Percentiles rank a stretch among this genome's conserved stretches.
phyloP scores from a whole-genome alignment of 2,329 filamentous ascomycete species.

The Cladophialophora psammophila region DNA sequence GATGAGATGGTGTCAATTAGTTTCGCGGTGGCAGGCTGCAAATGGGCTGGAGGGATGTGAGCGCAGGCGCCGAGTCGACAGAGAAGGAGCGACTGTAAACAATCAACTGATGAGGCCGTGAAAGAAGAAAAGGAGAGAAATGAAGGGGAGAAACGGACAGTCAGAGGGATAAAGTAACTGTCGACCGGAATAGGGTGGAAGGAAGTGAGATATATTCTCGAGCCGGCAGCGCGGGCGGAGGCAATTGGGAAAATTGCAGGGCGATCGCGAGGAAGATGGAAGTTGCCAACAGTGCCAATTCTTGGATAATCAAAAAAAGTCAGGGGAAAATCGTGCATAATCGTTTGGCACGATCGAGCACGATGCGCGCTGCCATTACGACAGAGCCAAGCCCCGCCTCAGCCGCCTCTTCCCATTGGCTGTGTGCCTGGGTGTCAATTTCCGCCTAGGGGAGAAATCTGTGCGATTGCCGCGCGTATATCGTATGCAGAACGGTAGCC shows the following conservation, averaged over 20 bases:
- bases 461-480: constrained; percentile 37
- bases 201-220: constrained; percentile 21
- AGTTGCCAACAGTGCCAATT: neutral
- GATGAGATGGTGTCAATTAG: neutral
- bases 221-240: constrained; percentile 10
- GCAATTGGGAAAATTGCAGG: constrained; percentile 14
- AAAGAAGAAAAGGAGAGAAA: constrained; percentile 12
- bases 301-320: constrained; percentile 2
- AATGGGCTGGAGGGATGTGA: constrained; percentile 26
- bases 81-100: constrained; percentile 42
- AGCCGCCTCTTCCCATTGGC: constrained; percentile 34
- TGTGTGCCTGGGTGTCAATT: constrained; percentile 30
- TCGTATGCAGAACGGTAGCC: constrained; percentile 37
- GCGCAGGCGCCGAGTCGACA: constrained; percentile 34
- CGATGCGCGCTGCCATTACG: constrained; percentile 13
- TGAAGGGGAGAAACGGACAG: constrained; percentile 11
- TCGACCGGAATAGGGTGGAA: constrained; percentile 10
- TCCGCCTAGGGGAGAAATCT: constrained; percentile 27
- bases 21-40: constrained; percentile 13
- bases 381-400: constrained; percentile 27
- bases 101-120: constrained; percentile 22
- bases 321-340: constrained; percentile 29
- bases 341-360: too few species aligned
- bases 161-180: constrained; percentile 19
- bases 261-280: constrained; percentile 3